A percentile compares a stretch with the other conserved stretches of the same genome.
These are phyloP conservation scores for Phytophthora aleatoria DNA, from an alignment of 352 stramenopile genomes.

Conservation along the genomic window DNA sequence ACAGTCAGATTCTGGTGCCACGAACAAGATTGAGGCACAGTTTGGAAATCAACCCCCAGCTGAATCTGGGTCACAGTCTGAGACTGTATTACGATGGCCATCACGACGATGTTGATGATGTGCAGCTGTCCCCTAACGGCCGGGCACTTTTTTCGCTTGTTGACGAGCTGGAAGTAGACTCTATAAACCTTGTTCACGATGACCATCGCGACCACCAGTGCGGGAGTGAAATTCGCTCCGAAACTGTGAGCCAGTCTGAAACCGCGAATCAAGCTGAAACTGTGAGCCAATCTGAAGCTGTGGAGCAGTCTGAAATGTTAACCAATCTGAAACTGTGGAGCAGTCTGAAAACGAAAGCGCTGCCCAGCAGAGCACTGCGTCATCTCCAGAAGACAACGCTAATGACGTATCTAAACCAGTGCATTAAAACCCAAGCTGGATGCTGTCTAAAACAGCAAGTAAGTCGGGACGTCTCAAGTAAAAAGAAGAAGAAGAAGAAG, in stretches of 20 bases:
- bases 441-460: constrained; percentile 1
- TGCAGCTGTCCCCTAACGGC: background rate
- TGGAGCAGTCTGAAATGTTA: background rate
- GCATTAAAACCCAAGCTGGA: background rate
- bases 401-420: background rate
- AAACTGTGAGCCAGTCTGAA: background rate
- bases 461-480: background rate
- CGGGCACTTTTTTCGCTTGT: background rate
- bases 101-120: background rate
- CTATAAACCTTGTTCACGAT: background rate
- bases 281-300: background rate
- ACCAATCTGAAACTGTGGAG: background rate
- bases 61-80: too few relatives aligned
- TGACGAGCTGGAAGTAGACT: background rate
- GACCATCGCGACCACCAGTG: too few relatives aligned
- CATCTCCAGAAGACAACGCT: background rate
- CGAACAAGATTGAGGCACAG: too few relatives aligned
- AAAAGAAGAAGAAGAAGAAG: background rate
- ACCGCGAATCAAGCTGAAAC: too few relatives aligned
- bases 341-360: background rate
- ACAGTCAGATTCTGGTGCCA: too few relatives aligned
- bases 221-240: too few relatives aligned
- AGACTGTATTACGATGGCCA: too few relatives aligned
- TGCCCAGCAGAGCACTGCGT: background rate
- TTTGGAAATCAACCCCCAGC: too few relatives aligned